Base-by-base conservation (phyloP, 148 eudicot species). In the Fagopyrum esculentum region DNA sequence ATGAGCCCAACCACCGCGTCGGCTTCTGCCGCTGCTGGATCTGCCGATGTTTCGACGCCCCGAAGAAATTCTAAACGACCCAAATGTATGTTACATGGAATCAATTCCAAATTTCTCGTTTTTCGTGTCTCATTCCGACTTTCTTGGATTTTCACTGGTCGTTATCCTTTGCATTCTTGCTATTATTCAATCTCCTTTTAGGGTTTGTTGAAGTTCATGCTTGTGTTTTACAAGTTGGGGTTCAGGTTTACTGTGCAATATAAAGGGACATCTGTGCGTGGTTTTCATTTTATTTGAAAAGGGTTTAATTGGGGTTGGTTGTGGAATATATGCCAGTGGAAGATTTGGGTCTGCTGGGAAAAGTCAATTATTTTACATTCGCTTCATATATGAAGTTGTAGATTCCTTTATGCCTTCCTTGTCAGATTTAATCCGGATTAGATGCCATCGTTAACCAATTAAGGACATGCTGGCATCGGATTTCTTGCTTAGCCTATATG, bases 1-100 rank as follows among this genome's bases (percentile, higher is more conserved):
- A 71, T 71, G 74, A 71, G 74, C 43, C 45, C 74, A n/a, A 71
- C 19, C 55, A 55, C 74, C 54, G 43, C 55, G 9, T 71, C 74
- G 74, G 55, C 45, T 29, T 71, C 74, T 7, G 73, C 50, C 48
- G 35, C 9, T 45, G 73, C 50, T 70, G 55, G 74, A 71, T 71
- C 74, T 71, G 74, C 54, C 13, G 74, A 71, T 45, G n/a, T 40
- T 71, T 17, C 74, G 3, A 46, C 74, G 12, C 74, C 74, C 55
- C 17, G 47, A 43, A 40, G 74, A 35, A 71, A 71, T 8, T 45
- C 54, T 49, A 71, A 71, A 29, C 51, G 55, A 2, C 74, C 74
- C n/a, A 71, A 71, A 71, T 71, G 74, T 71, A 54, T 45, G 74
- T 47, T 71, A 15, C 43, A 9, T 29, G 15, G 6, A 4, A 4